Percentiles rank a stretch among this genome's conserved stretches.
phyloP scores from a whole-genome alignment of 441 rosid genomes.

The Adansonia gregorii region DNA sequence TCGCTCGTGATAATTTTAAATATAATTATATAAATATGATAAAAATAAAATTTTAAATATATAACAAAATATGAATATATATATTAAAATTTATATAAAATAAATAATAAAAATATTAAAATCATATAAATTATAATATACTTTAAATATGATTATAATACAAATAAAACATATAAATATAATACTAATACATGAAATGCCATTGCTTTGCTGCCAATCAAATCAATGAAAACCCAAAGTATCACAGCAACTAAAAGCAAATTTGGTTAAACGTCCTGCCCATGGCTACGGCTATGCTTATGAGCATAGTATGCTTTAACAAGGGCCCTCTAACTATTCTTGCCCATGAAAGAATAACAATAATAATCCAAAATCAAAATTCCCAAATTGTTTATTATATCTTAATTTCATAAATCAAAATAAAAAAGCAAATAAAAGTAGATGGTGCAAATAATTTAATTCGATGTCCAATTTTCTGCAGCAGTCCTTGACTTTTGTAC shows the following conservation, averaged over 20 bases:
- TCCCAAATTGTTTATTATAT: conserved; percentile 50
- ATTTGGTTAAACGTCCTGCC: conserved; percentile 21
- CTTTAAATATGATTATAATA: too few relatives aligned
- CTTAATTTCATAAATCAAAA: conserved; percentile 33
- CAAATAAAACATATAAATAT: too few relatives aligned
- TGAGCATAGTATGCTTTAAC: background rate
- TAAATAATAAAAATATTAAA: too few relatives aligned
- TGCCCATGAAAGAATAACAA: conserved; percentile 38
- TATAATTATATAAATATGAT: too few relatives aligned
- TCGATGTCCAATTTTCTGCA: background rate
- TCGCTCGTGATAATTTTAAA: too few relatives aligned
- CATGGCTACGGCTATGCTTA: background rate
- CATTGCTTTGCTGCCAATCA: too few relatives aligned
- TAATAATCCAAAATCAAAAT: conserved; percentile 47
- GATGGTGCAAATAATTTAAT: background rate
- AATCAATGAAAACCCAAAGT: conserved; percentile 7
- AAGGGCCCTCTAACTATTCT: background rate
- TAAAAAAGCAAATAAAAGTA: background rate
- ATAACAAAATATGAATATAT: too few relatives aligned
- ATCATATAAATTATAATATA: too few relatives aligned
- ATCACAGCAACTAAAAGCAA: conserved; percentile 28
- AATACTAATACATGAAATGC: too few relatives aligned
- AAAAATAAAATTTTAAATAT: too few relatives aligned
- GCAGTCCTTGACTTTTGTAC: background rate
- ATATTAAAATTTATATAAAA: too few relatives aligned